Percentiles rank a stretch among this genome's conserved stretches.
Evolutionary conservation across 164 flowering plant genomes (phyloP).

Genomic region (Aristolochia californica): DNA sequence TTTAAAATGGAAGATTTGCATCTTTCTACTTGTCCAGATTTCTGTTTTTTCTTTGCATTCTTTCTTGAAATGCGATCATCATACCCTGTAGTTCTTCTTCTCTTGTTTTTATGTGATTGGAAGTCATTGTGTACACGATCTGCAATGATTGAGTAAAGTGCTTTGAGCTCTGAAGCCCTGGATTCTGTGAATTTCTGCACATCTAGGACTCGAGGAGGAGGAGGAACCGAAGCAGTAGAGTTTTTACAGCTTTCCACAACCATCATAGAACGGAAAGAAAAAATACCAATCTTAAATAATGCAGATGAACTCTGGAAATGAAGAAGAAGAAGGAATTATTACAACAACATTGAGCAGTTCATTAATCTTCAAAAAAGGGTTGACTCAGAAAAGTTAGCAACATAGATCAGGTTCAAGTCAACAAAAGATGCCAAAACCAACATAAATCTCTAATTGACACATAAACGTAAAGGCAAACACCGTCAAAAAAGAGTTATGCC

Average conservation of each 20-base stretch:
- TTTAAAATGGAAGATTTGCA: background rate
- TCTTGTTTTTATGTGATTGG: slow-evolving; percentile 44
- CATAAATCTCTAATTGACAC: no score
- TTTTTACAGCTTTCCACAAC: no score
- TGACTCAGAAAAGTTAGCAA: no score
- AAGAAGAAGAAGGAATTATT: no score
- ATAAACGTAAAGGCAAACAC: no score
- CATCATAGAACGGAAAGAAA: no score
- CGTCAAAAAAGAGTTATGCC: no score
- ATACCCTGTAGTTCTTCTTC: slow-evolving; percentile 68
- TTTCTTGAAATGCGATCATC: slow-evolving; percentile 29
- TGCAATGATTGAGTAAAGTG: slow-evolving; percentile 47
- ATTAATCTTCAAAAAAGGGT: no score
- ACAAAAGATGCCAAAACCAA: no score
- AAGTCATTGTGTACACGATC: slow-evolving; percentile 44
- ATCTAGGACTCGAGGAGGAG: slow-evolving; percentile 45
- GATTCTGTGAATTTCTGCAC: slow-evolving; percentile 59
- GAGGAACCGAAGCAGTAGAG: background rate
- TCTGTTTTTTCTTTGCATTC: slow-evolving; percentile 25
- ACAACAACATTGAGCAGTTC: no score
- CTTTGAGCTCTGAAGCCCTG: slow-evolving; percentile 59
- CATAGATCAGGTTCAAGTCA: no score
- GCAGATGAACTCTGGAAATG: background rate
- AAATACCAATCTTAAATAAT: no score
- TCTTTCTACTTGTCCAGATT: slow-evolving; percentile 9